A percentile compares a stretch with the other conserved stretches of the same genome.
phyloP scores from a whole-genome alignment of 768 basidiomycete species.

The Termitomyces sp. region DNA sequence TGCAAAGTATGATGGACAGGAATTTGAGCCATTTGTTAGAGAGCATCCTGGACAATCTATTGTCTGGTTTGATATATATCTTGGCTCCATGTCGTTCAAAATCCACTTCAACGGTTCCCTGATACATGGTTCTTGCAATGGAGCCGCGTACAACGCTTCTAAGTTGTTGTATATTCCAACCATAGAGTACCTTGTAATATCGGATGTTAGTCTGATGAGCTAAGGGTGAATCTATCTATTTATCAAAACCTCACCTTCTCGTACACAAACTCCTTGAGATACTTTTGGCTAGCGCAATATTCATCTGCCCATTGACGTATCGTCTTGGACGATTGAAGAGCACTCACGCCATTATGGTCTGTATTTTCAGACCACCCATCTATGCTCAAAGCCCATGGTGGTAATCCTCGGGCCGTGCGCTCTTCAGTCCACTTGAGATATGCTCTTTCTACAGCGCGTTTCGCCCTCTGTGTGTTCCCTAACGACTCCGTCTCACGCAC shows the following conservation, averaged over 20 bases:
- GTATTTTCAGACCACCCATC: constrained; percentile 18
- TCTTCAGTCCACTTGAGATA: constrained; percentile 44
- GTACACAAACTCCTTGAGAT: constrained; percentile 78
- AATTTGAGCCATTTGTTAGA: constrained; percentile 72
- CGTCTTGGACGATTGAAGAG: constrained; percentile 54
- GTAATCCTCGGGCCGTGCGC: constrained; percentile 44
- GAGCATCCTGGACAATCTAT: constrained; percentile 60
- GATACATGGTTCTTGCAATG: constrained; percentile 40
- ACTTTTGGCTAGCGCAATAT: constrained; percentile 68
- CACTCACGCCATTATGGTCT: constrained; percentile 9
- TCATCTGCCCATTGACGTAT: constrained; percentile 81
- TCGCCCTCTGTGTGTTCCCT: constrained; percentile 33
- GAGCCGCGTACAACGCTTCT: constrained; percentile 39
- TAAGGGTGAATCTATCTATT: neutral
- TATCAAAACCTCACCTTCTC: constrained; percentile 45
- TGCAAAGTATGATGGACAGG: constrained; percentile 61
- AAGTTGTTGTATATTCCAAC: constrained; percentile 44
- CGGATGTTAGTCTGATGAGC: constrained; percentile 1
- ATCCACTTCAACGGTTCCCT: constrained; percentile 44
- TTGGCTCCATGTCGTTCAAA: constrained; percentile 45
- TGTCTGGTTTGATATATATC: constrained; percentile 67
- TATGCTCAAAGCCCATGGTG: constrained; percentile 37
- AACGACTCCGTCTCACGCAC: constrained; percentile 44
- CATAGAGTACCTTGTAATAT: constrained; percentile 35
- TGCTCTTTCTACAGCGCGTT: constrained; percentile 34